Conservation (phyloP, 2,329 filamentous ascomycete genomes). For the Xylaria sp. region DNA sequence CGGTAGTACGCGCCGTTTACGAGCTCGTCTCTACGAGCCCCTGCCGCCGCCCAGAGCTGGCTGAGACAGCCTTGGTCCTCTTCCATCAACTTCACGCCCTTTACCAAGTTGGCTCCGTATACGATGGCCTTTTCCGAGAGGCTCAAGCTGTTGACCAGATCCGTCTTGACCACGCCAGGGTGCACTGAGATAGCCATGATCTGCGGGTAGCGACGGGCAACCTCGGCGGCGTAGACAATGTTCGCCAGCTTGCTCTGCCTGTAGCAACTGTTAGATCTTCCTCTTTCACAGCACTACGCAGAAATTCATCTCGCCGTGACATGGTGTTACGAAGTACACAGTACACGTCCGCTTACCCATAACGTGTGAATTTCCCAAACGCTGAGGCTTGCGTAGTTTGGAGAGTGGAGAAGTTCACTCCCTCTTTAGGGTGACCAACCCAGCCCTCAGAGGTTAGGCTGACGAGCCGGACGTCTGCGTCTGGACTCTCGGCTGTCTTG, state of each 20-base stretch:
- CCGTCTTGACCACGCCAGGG: constrained; percentile 47
- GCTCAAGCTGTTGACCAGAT: constrained; percentile 40
- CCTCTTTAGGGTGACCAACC: constrained; percentile 37
- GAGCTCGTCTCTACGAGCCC: constrained; percentile 43
- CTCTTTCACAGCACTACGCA: not conserved
- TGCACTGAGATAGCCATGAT: constrained; percentile 45
- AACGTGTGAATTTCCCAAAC: constrained; percentile 42
- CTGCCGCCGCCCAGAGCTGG: constrained; percentile 55
- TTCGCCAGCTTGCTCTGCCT: constrained; percentile 51
- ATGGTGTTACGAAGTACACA: too few relatives aligned
- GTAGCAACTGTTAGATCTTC: constrained; percentile 46
- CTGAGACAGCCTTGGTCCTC: constrained; percentile 54
- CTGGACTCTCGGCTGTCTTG: constrained; percentile 40
- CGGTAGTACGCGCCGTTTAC: constrained; percentile 53
- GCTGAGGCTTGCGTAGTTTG: constrained; percentile 40
- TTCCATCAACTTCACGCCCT: constrained; percentile 33
- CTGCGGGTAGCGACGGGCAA: constrained; percentile 44
- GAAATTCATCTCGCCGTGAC: not conserved
- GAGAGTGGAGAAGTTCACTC: constrained; percentile 45
- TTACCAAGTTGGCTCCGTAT: constrained; percentile 32
- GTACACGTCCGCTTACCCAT: constrained; percentile 40
- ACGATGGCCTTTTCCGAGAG: constrained; percentile 37
- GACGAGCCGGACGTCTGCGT: constrained; percentile 46
- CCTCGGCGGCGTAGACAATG: constrained; percentile 45
- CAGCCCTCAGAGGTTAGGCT: constrained; percentile 43